Evolutionary conservation across 2,329 filamentous ascomycete species (phyloP), one percentile per base, ranked within the genome.

Genomic region (Aspergillus transmontanensis): DNA sequence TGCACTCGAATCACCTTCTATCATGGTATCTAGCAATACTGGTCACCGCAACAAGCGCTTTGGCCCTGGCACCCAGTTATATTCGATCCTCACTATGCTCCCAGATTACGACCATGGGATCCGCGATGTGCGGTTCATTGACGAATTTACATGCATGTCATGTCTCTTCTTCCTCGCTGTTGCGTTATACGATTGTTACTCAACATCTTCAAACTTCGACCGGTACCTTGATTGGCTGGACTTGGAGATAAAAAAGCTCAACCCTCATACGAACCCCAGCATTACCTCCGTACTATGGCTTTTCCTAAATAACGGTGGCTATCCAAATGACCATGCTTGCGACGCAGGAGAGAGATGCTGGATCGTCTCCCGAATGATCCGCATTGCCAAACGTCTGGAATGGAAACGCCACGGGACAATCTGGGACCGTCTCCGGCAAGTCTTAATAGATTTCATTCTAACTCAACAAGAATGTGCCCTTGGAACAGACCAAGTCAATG

Each of bases 41-140:
- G 28, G 64, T 21, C 54, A 32, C 1, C 68, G 66, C 26, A 50
- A 7, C 58, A 68, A 67, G 51, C 64, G 66, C 28, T 73, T 75
- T 57, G 50, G 61, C 46, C 57, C 66, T 4, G 69, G 67, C 9
- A 72, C 72, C 9, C 68, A 63, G n/a, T 56, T 75, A 28, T 71
- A 73, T 64, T 64, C 68, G 16, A 69, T 73, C 7, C 64, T 75
- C 10, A 73, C 73, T 3, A 69, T 69, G 43, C 66, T 75, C 26
- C 72, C 73, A 2, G 72, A 75, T 32, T 73, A 75, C 41, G 72
- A 75, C 48, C 73, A 72, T 45, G 73, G 73, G 4, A 74, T 75
- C 50, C 69, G 71, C 16, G 73, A 74, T 59, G 66, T 75, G 45
- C 69, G 73, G 10, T 75, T 73, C 48, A 75, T 75, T 50, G 73